Evolutionary conservation across 805 yeast species (phyloP).

Genomic region (Zygoascus bituminiphila): DNA sequence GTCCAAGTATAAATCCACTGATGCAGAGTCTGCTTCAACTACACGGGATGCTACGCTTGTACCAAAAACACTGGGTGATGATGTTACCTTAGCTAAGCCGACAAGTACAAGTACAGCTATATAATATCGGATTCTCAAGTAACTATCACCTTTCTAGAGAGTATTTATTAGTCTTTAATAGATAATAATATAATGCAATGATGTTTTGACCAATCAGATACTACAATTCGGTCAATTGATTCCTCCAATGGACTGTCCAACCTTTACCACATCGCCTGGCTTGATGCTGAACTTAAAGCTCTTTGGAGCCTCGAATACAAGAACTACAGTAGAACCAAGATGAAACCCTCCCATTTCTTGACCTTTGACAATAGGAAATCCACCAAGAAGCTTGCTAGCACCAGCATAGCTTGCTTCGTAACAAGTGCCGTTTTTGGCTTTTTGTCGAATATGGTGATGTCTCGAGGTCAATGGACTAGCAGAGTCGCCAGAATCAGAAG

Average conservation of each 20-base stretch:
- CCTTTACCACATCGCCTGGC: constrained; percentile 68
- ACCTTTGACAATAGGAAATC: constrained; percentile 83
- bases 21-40: too few species aligned
- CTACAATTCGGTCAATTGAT: background rate
- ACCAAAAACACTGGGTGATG: too few species aligned
- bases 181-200: too few species aligned
- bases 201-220: too few species aligned
- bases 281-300: constrained; percentile 61
- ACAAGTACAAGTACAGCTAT: too few species aligned
- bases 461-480: background rate
- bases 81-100: too few species aligned
- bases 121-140: too few species aligned
- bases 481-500: constrained; percentile 8
- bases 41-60: too few species aligned
- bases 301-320: constrained; percentile 92
- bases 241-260: constrained; percentile 54
- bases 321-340: constrained; percentile 92
- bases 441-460: constrained; percentile 24
- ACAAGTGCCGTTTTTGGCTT: constrained; percentile 65
- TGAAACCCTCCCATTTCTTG: constrained; percentile 96
- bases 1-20: too few species aligned
- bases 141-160: too few species aligned
- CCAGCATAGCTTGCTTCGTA: constrained; percentile 88
- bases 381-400: constrained; percentile 70
- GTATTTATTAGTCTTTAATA: too few species aligned